These are phyloP conservation scores for Coleophoma cylindrospora DNA, from an alignment of 2,329 filamentous ascomycete species.

Conservation along the genomic window DNA sequence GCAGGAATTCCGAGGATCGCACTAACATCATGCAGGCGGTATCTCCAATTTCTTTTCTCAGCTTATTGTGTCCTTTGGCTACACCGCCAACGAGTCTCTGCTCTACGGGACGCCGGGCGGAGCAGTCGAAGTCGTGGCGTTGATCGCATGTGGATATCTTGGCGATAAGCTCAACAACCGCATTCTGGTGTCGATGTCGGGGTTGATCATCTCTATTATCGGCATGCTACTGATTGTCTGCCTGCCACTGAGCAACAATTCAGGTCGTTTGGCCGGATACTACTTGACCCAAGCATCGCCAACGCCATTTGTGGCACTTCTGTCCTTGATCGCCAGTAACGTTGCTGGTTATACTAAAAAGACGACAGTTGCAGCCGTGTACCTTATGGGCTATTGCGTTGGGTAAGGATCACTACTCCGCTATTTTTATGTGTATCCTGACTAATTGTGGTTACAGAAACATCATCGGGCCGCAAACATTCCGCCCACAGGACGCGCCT, in stretches of 20 bases:
- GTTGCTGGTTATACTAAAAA: conserved; percentile 44
- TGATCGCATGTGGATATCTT: conserved; percentile 20
- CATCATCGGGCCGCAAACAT: conserved; percentile 39
- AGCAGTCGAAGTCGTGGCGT: conserved; percentile 19
- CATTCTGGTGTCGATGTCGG: conserved; percentile 27
- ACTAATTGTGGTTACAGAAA: conserved; percentile 23
- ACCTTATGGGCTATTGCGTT: conserved; percentile 42
- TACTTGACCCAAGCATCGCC: conserved; percentile 31
- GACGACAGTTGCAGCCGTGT: conserved; percentile 40
- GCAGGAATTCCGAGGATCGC: too few relatives aligned
- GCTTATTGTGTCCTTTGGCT: conserved; percentile 53
- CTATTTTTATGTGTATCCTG: not conserved
- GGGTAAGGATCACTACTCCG: conserved; percentile 20
- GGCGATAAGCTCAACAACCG: conserved; percentile 20
- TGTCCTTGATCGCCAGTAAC: conserved; percentile 35
- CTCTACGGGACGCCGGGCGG: conserved; percentile 21
- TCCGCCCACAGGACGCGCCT: conserved; percentile 40
- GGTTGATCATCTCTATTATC: conserved; percentile 27
- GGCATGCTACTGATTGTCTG: conserved; percentile 29
- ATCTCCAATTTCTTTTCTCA: conserved; percentile 54
- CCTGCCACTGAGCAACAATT: conserved; percentile 29
- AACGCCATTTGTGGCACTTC: conserved; percentile 26
- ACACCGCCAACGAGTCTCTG: conserved; percentile 36
- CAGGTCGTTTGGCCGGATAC: conserved; percentile 30
- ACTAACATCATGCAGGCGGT: conserved; percentile 30